phyloP scores from a whole-genome alignment of 495 filamentous ascomycete genomes.

The Clohesyomyces aquaticus region DNA sequence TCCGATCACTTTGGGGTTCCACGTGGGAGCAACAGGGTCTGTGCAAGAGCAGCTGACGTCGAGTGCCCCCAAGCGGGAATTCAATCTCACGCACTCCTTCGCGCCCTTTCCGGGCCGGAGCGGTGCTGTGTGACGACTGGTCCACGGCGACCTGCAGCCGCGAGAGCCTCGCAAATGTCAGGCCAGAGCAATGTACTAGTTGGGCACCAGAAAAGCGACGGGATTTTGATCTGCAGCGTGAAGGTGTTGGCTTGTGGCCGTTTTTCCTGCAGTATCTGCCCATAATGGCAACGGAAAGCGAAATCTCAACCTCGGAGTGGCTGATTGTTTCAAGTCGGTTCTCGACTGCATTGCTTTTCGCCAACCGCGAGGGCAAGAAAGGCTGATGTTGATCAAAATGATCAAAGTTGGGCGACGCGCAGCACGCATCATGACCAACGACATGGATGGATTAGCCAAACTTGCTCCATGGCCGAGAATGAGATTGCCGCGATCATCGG shows the following conservation, averaged over 20 bases:
- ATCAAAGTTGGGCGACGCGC: too few species aligned
- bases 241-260: background rate
- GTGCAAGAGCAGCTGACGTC: background rate
- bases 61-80: background rate
- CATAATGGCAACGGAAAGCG: background rate
- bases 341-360: background rate
- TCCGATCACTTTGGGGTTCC: background rate
- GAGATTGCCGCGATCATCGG: background rate
- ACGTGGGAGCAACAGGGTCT: background rate
- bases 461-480: too few species aligned
- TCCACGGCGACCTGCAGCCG: background rate
- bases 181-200: background rate
- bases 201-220: background rate
- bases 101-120: background rate
- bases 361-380: background rate
- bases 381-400: background rate
- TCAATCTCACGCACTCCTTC: background rate
- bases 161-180: slow-evolving; percentile 3
- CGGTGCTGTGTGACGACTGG: slow-evolving; percentile 13
- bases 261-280: background rate
- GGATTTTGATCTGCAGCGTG: slow-evolving; percentile 1
- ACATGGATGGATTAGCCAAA: too few species aligned
- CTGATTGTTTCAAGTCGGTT: background rate
- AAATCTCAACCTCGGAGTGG: background rate
- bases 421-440: too few species aligned